Evolutionary conservation across 768 basidiomycete species (phyloP).

Genomic region (Suillus weaverae): DNA sequence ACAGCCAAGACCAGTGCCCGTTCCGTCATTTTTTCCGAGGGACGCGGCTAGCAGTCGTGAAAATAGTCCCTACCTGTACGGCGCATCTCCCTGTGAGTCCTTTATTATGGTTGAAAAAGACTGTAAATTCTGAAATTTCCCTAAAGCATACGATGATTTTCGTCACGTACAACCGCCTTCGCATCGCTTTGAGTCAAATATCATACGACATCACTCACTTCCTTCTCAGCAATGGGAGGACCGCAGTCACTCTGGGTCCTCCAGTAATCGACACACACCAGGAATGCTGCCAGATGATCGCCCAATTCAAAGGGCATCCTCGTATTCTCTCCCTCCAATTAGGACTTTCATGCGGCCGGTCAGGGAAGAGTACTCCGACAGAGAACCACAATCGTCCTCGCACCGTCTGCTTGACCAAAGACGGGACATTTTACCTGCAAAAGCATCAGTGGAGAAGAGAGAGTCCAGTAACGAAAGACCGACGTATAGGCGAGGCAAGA

Average conservation of each 20-base stretch:
- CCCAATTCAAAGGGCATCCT: conserved; percentile 23
- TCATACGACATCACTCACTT: conserved; percentile 26
- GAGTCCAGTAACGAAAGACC: conserved; percentile 6
- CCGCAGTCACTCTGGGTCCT: conserved; percentile 23
- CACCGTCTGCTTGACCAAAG: conserved; percentile 27
- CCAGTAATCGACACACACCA: conserved; percentile 16
- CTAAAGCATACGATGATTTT: conserved; percentile 13
- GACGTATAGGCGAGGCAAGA: background rate
- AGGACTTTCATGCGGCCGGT: conserved; percentile 26
- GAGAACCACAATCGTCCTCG: conserved; percentile 28
- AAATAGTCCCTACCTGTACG: background rate
- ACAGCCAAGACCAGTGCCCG: conserved; percentile 21
- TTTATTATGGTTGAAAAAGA: background rate
- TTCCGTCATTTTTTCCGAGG: conserved; percentile 9
- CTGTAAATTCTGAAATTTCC: background rate
- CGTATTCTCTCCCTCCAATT: conserved; percentile 26
- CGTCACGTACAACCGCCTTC: conserved; percentile 19
- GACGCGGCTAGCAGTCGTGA: background rate
- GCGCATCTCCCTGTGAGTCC: background rate
- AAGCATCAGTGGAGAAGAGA: background rate
- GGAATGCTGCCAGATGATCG: conserved; percentile 16
- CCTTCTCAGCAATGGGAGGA: conserved; percentile 27
- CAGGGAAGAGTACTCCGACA: conserved; percentile 20
- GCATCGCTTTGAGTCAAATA: conserved; percentile 19
- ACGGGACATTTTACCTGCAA: background rate